Base-by-base conservation (phyloP, 108 stramenopile species). In the Asterionellopsis glacialis region DNA sequence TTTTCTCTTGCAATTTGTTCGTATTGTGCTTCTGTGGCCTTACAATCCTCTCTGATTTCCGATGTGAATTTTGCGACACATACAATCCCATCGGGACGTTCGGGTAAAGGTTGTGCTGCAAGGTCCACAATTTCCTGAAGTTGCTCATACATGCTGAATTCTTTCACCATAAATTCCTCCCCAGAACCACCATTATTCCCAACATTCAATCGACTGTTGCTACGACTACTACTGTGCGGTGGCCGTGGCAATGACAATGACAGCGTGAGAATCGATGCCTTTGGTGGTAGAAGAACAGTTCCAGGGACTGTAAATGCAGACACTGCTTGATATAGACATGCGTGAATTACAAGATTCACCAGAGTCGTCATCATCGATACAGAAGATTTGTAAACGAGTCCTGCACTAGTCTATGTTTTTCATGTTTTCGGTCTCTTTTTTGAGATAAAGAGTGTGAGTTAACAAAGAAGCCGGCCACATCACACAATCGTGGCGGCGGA, bases 81-180 rank as follows among this genome's bases (percentile, higher is more conserved):
- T 0, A 83, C 86, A 55, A 87, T 81, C 1, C 86, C 86, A 54
- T 87, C 82, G 24, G 86, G 86, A 45, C 86, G 69, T 55, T 87
- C 74, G 2, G 85, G 85, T 6, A 86, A 51, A 1, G 81, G 70
- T 51, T 68, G 64, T 14, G 61, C 45, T 15, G 85, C 71, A 27
- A 86, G 61, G 45, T 77, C 51, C 1, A 86, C 81, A 47, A 86
- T 78, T 42, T 82, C 75, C 51, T 86, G 64, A 16, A 86, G 74
- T 57, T 85, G 73, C 43, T 85, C 80, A 54, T 73, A 72, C 22
- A 54, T 19, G 52, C 77, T 79, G 41, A 33, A 49, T 26, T 33
- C 24, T 55, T 33, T 15, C 61, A 51, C 44, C 45, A 21, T 47
- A 28, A 15, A 28, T 13, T 52, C 16, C 18, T 33, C 21, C 11